phyloP scores from a whole-genome alignment of 441 rosid species.

The Eruca vesicaria region DNA sequence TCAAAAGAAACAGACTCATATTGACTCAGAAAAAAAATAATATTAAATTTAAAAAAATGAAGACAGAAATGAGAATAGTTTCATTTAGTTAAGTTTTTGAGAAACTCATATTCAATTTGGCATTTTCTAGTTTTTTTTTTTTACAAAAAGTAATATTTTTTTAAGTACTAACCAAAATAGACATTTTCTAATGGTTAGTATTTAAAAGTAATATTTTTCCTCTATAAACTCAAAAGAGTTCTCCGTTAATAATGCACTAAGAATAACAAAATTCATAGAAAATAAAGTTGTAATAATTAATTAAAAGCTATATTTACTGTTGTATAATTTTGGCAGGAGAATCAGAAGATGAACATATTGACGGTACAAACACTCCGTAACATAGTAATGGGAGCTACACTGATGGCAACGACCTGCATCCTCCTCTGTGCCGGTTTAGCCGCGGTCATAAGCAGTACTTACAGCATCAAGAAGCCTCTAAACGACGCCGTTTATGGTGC shows the following conservation, averaged over 20 bases:
- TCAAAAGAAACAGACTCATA: no score
- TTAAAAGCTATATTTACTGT: not conserved
- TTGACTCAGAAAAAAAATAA: no score
- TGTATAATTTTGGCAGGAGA: conserved; percentile 50
- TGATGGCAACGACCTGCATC: conserved; percentile 88
- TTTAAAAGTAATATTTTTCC: not conserved
- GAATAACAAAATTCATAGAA: not conserved
- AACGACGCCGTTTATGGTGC: conserved; percentile 68
- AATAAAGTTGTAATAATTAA: not conserved
- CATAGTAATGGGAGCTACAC: conserved; percentile 82
- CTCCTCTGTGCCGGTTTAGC: conserved; percentile 81
- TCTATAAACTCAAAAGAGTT: not conserved
- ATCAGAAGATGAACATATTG: conserved; percentile 75
- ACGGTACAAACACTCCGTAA: conserved; percentile 78
- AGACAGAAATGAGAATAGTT: not conserved
- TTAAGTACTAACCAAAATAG: no score
- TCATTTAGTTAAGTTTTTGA: not conserved
- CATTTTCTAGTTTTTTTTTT: no score
- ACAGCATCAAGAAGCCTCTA: conserved; percentile 75
- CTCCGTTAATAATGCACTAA: not conserved
- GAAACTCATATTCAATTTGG: not conserved
- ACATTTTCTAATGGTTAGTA: not conserved
- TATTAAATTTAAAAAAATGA: not conserved
- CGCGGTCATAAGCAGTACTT: conserved; percentile 83
- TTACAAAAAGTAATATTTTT: no score